Evolutionary conservation across 768 basidiomycete species (phyloP).

Genomic region (Harrya chromipes): DNA sequence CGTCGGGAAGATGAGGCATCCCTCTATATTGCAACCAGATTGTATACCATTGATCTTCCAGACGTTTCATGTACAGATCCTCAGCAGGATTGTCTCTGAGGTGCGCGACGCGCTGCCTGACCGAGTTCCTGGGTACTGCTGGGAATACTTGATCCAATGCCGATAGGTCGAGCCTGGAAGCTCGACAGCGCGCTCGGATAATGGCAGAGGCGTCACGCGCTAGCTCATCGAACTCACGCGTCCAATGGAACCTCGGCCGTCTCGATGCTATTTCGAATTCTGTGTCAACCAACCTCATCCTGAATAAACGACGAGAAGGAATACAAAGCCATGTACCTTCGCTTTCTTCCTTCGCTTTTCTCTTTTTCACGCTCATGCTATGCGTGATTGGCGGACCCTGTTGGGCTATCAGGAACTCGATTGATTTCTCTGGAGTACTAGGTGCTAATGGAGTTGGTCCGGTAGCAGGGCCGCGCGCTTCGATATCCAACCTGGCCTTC

Average conservation of each 20-base stretch:
- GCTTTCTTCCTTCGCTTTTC: slow-evolving; percentile 24
- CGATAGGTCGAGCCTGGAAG: slow-evolving; percentile 61
- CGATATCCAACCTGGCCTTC: slow-evolving; percentile 12
- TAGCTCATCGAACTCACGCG: slow-evolving; percentile 82
- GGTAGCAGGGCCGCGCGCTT: slow-evolving; percentile 1
- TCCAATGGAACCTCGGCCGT: slow-evolving; percentile 80
- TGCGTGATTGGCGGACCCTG: slow-evolving; percentile 45
- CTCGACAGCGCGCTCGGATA: slow-evolving; percentile 73
- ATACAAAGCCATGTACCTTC: slow-evolving; percentile 27
- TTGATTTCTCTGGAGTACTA: slow-evolving; percentile 49
- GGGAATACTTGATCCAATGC: slow-evolving; percentile 81
- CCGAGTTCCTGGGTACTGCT: slow-evolving; percentile 65
- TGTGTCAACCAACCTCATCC: slow-evolving; percentile 4
- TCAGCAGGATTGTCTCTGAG: slow-evolving; percentile 61
- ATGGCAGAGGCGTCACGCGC: slow-evolving; percentile 82
- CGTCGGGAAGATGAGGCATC: slow-evolving; percentile 65
- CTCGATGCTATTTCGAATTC: slow-evolving; percentile 26
- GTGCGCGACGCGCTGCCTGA: slow-evolving; percentile 64
- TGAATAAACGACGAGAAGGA: neutral
- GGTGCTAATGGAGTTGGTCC: slow-evolving; percentile 40
- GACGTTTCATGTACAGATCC: slow-evolving; percentile 70
- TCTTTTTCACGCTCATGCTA: slow-evolving; percentile 35
- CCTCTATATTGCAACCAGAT: slow-evolving; percentile 74
- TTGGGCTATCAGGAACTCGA: slow-evolving; percentile 48
- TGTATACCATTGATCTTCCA: slow-evolving; percentile 80